These are phyloP conservation scores for Cyberlindnera suaveolens DNA, from an alignment of 805 yeast genomes.

Conservation along the genomic window DNA sequence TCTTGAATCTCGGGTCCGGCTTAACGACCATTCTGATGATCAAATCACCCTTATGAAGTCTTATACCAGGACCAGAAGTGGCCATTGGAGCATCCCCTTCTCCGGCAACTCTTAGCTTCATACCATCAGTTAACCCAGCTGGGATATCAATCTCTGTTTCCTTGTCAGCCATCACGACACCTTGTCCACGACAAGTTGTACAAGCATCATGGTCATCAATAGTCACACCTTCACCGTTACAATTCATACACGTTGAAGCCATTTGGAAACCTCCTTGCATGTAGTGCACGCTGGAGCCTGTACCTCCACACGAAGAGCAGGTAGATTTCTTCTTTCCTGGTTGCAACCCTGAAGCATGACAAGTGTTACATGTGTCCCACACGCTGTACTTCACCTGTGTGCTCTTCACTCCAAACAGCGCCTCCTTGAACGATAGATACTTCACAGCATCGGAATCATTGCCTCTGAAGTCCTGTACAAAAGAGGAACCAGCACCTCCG, in stretches of 20 bases:
- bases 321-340: slow-evolving; percentile 66
- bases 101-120: slow-evolving; percentile 74
- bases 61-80: slow-evolving; percentile 64
- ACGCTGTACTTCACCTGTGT: slow-evolving; percentile 64
- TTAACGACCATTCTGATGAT: slow-evolving; percentile 73
- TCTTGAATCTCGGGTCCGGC: slow-evolving; percentile 64
- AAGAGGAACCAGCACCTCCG: slow-evolving; percentile 25
- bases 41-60: slow-evolving; percentile 78
- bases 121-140: slow-evolving; percentile 81
- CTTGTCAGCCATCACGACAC: slow-evolving; percentile 63
- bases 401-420: slow-evolving; percentile 71
- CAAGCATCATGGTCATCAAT: slow-evolving; percentile 68
- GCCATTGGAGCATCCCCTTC: slow-evolving; percentile 88
- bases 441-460: slow-evolving; percentile 80
- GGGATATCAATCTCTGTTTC: slow-evolving; percentile 83
- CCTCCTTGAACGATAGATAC: slow-evolving; percentile 74
- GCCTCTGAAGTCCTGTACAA: slow-evolving; percentile 78
- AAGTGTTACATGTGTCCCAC: slow-evolving; percentile 68
- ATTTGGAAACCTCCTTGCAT: slow-evolving; percentile 93
- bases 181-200: slow-evolving; percentile 80
- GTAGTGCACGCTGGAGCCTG: slow-evolving; percentile 83
- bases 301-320: slow-evolving; percentile 85
- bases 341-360: slow-evolving; percentile 85
- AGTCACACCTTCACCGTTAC: slow-evolving; percentile 85
- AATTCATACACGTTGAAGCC: slow-evolving; percentile 85